A percentile compares a stretch with the other conserved stretches of the same genome.
Conservation (phyloP, 192 early-diverging fungal species). For the Podila clonocystis region DNA sequence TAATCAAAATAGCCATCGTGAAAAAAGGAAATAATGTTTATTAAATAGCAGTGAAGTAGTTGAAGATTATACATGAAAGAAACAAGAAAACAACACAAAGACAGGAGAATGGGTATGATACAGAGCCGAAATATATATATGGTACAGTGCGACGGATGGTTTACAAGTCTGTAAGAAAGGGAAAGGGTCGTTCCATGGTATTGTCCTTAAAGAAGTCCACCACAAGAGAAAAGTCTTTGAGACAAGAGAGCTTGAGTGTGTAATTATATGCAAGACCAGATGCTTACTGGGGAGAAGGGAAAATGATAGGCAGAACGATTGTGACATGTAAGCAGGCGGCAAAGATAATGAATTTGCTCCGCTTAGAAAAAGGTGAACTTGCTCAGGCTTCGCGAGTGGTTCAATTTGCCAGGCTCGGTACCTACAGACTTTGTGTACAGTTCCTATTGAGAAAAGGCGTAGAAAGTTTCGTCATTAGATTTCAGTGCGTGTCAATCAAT, state of each 20-base stretch:
- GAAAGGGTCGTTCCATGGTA: not conserved
- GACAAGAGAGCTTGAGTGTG: too few species aligned
- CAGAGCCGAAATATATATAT: too few species aligned
- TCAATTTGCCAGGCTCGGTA: not conserved
- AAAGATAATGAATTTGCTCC: not conserved
- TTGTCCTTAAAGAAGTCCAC: not conserved
- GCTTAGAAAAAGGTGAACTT: conserved; percentile 38
- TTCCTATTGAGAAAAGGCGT: not conserved
- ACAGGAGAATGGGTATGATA: too few species aligned
- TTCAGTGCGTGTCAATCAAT: not conserved
- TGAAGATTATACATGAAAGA: too few species aligned
- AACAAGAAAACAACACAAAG: too few species aligned
- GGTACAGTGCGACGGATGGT: not conserved
- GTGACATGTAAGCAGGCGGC: not conserved
- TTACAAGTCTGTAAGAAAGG: not conserved
- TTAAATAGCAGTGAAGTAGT: too few species aligned
- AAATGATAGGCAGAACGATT: too few species aligned
- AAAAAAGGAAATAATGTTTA: too few species aligned
- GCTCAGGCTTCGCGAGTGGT: conserved; percentile 13
- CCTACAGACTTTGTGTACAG: not conserved
- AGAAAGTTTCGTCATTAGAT: not conserved
- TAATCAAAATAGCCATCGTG: too few species aligned
- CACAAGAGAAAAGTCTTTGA: too few species aligned
- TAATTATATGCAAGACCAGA: too few species aligned
- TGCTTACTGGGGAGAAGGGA: too few species aligned